Evolutionary conservation across 2,329 filamentous ascomycete species (phyloP), one percentile per base, ranked within the genome.

Genomic region (Paecilomyces sp.): DNA sequence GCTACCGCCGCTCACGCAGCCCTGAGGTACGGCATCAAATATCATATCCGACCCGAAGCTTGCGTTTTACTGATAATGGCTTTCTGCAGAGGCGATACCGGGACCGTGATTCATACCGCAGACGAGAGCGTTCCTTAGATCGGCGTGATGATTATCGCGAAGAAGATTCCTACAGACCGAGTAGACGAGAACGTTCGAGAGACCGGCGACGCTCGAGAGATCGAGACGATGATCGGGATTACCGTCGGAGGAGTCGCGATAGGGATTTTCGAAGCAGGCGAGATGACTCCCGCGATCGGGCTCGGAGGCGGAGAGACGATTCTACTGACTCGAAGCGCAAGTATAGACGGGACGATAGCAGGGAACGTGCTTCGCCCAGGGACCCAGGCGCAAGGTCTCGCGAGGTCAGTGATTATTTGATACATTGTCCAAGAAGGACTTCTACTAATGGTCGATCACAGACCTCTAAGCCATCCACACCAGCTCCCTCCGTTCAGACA

Each of bases 241-340:
- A 83, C 62, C 81, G 83, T 61, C 80, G 81, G 59, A 79, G 85
- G 71, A 88, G 87, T 74, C 85, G 88, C 67, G 89, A 91, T 57
- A 81, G 87, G 72, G 86, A 90, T 67, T 80, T 85, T 68, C 86
- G 87, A 71, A 77, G 79, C 68, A 87, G 87, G 79, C 87, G 87
- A 82, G 89, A 91, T 76, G 88, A 87, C 70, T 90, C 86, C 73
- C 84, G 84, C 74, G 88, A 90, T 70, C 83, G 83, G 72, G 79
- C 77, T 70, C 83, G 82, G 72, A 82, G 81, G 67, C 85, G 84
- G 72, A 85, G 84, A 74, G 89, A 88, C 74, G 85, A 83, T 75
- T 89, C 88, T 75, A 82, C 85, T 82, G 88, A 91, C 77, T 86
- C 87, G 67, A 84, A 82, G 74, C 74, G 82, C 70, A 85, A 86